These are phyloP conservation scores for Camellia granthamiana DNA, from an alignment of 148 eudicot species.

Conservation along the genomic window DNA sequence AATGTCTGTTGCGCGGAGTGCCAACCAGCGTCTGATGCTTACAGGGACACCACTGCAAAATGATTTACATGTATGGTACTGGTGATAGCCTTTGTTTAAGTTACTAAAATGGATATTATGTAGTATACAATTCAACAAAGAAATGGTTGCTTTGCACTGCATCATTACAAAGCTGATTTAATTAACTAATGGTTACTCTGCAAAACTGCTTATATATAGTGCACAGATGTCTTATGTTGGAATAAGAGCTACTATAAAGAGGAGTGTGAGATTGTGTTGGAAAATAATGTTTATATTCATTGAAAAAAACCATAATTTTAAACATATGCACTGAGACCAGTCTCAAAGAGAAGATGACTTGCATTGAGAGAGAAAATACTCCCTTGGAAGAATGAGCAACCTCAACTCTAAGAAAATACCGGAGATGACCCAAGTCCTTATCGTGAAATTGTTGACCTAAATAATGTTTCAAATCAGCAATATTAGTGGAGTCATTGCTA, in stretches of 20 bases:
- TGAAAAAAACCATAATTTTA: too few relatives aligned
- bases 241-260: neutral
- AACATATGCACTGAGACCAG: too few relatives aligned
- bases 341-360: too few relatives aligned
- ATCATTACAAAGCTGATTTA: conserved; percentile 4
- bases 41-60: conserved; percentile 99
- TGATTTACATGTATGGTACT: conserved; percentile 77
- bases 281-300: neutral
- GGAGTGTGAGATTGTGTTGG: neutral
- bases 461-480: too few relatives aligned
- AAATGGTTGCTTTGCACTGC: conserved; percentile 3
- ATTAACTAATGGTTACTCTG: neutral
- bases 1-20: conserved; percentile 85
- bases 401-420: too few relatives aligned
- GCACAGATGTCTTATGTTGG: conserved; percentile 1
- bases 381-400: too few relatives aligned
- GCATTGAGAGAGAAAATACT: too few relatives aligned
- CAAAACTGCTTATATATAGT: neutral
- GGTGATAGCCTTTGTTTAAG: conserved; percentile 10
- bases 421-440: too few relatives aligned
- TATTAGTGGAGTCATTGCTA: too few relatives aligned
- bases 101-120: neutral
- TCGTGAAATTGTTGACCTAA: too few relatives aligned
- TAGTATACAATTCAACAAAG: neutral
- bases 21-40: conserved; percentile 94